phyloP scores from a whole-genome alignment of 2,329 filamentous ascomycete genomes.

The Colletotrichum tropicale region DNA sequence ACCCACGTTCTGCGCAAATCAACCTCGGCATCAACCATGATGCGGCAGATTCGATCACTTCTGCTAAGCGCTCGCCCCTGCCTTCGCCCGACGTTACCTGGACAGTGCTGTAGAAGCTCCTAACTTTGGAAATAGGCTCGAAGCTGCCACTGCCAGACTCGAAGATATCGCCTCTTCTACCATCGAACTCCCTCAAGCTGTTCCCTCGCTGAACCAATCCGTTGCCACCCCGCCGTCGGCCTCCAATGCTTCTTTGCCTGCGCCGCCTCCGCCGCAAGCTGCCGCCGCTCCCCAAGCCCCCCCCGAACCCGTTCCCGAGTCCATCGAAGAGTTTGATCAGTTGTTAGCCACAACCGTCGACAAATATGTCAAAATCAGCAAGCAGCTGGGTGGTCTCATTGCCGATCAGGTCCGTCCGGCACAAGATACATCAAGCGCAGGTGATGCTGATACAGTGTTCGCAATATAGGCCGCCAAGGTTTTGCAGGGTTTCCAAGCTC shows the following conservation, averaged over 20 bases:
- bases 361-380: constrained; percentile 79
- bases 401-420: constrained; percentile 73
- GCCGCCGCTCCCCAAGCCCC: constrained; percentile 48
- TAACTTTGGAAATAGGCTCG: constrained; percentile 73
- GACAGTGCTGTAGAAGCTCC: constrained; percentile 28
- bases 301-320: constrained; percentile 68
- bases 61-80: background rate
- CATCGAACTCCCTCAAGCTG: constrained; percentile 61
- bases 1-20: background rate
- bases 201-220: constrained; percentile 47
- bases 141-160: constrained; percentile 93
- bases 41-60: background rate
- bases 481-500: constrained; percentile 74
- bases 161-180: constrained; percentile 92
- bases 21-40: background rate
- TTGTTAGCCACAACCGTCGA: constrained; percentile 77
- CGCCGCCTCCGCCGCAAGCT: constrained; percentile 35
- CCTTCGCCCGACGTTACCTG: background rate
- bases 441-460: background rate
- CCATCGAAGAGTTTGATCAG: constrained; percentile 86
- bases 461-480: constrained; percentile 53
- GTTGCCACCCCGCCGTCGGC: constrained; percentile 34
- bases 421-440: background rate
- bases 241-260: constrained; percentile 33
- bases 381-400: constrained; percentile 77